Conservation (phyloP, 768 basidiomycete species). For the Pleurotus salmoneostramineus region DNA sequence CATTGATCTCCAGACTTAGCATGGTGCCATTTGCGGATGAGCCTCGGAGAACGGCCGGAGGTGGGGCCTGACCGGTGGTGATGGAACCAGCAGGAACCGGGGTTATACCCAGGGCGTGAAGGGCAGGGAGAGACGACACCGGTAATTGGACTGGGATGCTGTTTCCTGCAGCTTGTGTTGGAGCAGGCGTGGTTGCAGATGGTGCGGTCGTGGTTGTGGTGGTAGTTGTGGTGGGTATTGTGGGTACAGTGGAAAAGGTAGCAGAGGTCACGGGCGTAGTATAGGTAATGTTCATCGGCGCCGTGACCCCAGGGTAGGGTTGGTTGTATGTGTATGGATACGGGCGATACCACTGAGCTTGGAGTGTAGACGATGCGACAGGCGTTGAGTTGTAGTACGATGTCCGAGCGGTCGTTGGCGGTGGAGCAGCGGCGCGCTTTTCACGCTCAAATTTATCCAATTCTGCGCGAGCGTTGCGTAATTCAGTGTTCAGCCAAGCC, state of each 20-base stretch:
- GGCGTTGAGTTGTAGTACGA: slow-evolving; percentile 31
- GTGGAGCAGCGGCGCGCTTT: slow-evolving; percentile 45
- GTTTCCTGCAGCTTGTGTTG: slow-evolving; percentile 30
- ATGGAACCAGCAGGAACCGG: slow-evolving; percentile 60
- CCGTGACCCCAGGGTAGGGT: slow-evolving; percentile 37
- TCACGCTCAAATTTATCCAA: slow-evolving; percentile 67
- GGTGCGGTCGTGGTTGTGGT: slow-evolving; percentile 19
- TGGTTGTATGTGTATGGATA: slow-evolving; percentile 67
- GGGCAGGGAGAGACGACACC: slow-evolving; percentile 56
- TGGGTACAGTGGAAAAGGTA: slow-evolving; percentile 11
- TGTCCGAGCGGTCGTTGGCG: slow-evolving; percentile 32
- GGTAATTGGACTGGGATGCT: slow-evolving; percentile 71
- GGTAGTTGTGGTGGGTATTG: slow-evolving; percentile 14
- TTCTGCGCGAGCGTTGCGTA: slow-evolving; percentile 60
- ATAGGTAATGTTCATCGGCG: slow-evolving; percentile 20
- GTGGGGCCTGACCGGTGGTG: slow-evolving; percentile 52
- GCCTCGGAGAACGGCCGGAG: slow-evolving; percentile 73
- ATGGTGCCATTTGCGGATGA: slow-evolving; percentile 69
- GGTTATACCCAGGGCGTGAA: slow-evolving; percentile 70
- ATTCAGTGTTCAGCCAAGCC: slow-evolving; percentile 49
- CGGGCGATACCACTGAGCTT: slow-evolving; percentile 57
- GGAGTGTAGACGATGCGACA: slow-evolving; percentile 25
- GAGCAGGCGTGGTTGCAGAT: slow-evolving; percentile 19
- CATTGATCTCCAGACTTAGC: slow-evolving; percentile 76
- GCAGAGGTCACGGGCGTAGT: slow-evolving; percentile 21